Evolutionary conservation across 495 filamentous ascomycete genomes (phyloP).

Genomic region (Paragyromitra xinjiangensis): DNA sequence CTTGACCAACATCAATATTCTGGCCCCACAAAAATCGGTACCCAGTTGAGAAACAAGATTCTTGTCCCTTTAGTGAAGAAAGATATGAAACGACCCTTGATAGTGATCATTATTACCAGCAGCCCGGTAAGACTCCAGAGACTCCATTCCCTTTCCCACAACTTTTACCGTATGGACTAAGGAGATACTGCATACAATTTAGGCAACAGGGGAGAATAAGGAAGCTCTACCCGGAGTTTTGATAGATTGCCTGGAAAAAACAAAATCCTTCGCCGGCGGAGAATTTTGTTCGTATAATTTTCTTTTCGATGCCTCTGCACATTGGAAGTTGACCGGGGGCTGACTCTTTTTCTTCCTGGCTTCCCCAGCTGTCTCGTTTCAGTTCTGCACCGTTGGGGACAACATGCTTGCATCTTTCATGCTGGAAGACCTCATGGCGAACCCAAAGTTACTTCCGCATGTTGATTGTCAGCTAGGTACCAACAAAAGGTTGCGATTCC

Average conservation of each 20-base stretch:
- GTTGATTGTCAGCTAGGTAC: background rate
- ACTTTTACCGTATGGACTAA: background rate
- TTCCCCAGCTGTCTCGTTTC: conserved; percentile 13
- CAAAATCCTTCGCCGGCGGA: background rate
- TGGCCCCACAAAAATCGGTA: background rate
- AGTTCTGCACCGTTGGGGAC: conserved; percentile 10
- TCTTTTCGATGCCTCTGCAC: background rate
- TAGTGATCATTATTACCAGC: background rate
- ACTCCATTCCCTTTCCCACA: background rate
- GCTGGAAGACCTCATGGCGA: background rate
- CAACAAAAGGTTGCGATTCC: background rate
- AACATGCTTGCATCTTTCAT: conserved; percentile 2
- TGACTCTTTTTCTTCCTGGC: background rate
- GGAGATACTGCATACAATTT: background rate
- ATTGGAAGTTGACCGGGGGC: background rate
- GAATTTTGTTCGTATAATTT: conserved; percentile 2
- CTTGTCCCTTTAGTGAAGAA: background rate
- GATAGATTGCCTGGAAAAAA: background rate
- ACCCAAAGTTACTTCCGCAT: background rate
- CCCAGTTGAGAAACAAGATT: background rate
- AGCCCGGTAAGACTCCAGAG: background rate
- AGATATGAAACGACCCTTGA: background rate
- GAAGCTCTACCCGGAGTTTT: background rate
- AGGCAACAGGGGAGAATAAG: background rate
- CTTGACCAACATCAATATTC: background rate